Conservation (phyloP, 257 asterid species). For the Jasminum sambac region DNA sequence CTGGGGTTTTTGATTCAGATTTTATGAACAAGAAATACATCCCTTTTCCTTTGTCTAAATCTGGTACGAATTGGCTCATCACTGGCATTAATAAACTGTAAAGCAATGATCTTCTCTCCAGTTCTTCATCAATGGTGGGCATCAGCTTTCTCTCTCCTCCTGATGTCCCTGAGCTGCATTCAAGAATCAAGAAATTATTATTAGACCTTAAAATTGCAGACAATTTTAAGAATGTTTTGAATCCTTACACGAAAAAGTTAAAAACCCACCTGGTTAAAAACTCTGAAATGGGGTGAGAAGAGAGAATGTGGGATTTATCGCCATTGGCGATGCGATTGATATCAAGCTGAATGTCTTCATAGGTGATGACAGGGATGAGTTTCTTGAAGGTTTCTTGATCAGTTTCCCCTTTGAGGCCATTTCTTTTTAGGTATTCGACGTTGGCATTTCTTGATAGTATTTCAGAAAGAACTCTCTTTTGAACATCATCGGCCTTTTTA, state of each 20-base stretch:
- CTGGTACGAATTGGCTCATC: constrained; percentile 42
- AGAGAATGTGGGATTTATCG: constrained; percentile 36
- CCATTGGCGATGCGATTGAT: constrained; percentile 36
- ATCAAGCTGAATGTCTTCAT: constrained; percentile 33
- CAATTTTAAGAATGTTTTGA: not conserved
- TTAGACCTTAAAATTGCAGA: no score
- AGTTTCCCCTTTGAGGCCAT: constrained; percentile 28
- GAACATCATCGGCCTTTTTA: constrained; percentile 29
- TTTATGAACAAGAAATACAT: constrained; percentile 39
- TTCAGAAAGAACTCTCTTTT: constrained; percentile 32
- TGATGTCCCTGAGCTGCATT: constrained; percentile 38
- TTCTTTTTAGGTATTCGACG: constrained; percentile 31
- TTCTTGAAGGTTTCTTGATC: constrained; percentile 31
- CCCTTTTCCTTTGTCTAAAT: constrained; percentile 39
- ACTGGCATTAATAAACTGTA: constrained; percentile 48
- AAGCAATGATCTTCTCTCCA: constrained; percentile 33
- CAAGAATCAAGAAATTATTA: not conserved
- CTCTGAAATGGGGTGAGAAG: constrained; percentile 35
- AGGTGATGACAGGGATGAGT: constrained; percentile 26
- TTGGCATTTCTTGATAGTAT: constrained; percentile 30
- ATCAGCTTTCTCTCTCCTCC: constrained; percentile 45
- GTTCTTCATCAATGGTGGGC: constrained; percentile 47
- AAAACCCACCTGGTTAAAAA: constrained; percentile 33
- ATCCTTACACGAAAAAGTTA: not conserved
- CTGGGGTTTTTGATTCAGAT: constrained; percentile 40